Evolutionary conservation across 495 filamentous ascomycete species (phyloP).

Genomic region (Trichoderma erinaceum): DNA sequence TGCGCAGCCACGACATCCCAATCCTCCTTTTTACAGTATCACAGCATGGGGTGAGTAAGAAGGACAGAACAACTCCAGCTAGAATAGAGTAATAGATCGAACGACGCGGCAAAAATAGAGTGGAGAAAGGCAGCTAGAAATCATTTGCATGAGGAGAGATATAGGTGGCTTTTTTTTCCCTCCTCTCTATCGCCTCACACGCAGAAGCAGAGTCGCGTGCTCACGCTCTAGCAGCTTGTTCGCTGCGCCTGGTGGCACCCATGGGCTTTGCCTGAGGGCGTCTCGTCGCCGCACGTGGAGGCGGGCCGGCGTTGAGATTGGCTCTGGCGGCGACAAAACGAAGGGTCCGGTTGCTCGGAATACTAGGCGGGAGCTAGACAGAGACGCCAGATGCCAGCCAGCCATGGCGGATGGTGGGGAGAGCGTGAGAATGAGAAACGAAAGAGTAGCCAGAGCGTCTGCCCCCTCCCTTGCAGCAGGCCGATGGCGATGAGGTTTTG

Average conservation of each 20-base stretch:
- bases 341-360: constrained; percentile 7
- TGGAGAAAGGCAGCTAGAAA: not conserved
- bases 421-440: not conserved
- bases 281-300: constrained; percentile 12
- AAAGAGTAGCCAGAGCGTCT: too few species aligned
- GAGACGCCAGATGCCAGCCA: not conserved
- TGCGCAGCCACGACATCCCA: not conserved
- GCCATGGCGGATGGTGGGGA: not conserved
- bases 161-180: not conserved
- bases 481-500: not conserved
- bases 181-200: not conserved
- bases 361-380: constrained; percentile 1
- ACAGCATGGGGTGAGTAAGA: not conserved
- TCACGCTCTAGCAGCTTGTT: constrained; percentile 2
- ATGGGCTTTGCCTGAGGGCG: not conserved
- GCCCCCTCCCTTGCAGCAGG: not conserved
- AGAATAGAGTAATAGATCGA: not conserved
- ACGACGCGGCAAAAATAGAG: not conserved
- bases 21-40: not conserved
- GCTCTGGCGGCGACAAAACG: not conserved
- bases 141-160: not conserved
- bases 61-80: not conserved
- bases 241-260: not conserved
- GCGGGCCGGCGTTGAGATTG: not conserved
- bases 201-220: not conserved